Percentiles rank a stretch among this genome's conserved stretches.
These are phyloP conservation scores for Eleusine indica DNA, from an alignment of 176 grass and related monocot species.

Conservation along the genomic window DNA sequence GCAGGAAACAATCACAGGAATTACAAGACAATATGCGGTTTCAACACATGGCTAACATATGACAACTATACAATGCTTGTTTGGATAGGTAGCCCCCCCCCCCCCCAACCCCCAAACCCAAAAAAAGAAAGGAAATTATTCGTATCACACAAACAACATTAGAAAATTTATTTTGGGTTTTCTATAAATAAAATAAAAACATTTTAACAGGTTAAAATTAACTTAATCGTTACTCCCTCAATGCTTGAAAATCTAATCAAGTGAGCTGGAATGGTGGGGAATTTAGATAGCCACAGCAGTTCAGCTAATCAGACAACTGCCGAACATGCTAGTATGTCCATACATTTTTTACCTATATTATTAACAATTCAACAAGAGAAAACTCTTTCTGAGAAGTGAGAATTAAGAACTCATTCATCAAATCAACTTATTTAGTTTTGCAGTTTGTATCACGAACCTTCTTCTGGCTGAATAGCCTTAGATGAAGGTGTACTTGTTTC, in stretches of 20 bases:
- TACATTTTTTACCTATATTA: neutral
- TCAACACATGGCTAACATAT: neutral
- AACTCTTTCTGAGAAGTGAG: neutral
- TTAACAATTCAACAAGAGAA: conserved; percentile 19
- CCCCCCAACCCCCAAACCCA: too few species aligned
- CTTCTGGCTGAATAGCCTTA: conserved; percentile 51
- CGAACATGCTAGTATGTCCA: neutral
- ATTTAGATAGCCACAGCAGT: neutral
- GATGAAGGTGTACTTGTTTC: conserved; percentile 33
- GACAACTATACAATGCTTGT: conserved; percentile 1
- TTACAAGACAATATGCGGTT: neutral
- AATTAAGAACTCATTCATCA: conserved; percentile 24
- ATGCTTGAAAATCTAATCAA: conserved; percentile 1
- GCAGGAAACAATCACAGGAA: conserved; percentile 10
- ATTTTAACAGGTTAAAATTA: conserved; percentile 15
- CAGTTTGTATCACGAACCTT: conserved; percentile 44
- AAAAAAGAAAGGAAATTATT: neutral
- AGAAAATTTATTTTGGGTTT: conserved; percentile 38
- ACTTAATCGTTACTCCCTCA: conserved; percentile 13
- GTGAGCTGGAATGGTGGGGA: neutral
- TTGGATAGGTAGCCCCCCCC: neutral
- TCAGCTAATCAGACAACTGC: neutral
- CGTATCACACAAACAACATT: neutral
- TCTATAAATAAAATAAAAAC: conserved; percentile 14
- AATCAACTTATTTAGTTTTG: neutral